These are phyloP conservation scores for Sporobolomyces roseus DNA, from an alignment of 768 basidiomycete species.

Conservation along the genomic window DNA sequence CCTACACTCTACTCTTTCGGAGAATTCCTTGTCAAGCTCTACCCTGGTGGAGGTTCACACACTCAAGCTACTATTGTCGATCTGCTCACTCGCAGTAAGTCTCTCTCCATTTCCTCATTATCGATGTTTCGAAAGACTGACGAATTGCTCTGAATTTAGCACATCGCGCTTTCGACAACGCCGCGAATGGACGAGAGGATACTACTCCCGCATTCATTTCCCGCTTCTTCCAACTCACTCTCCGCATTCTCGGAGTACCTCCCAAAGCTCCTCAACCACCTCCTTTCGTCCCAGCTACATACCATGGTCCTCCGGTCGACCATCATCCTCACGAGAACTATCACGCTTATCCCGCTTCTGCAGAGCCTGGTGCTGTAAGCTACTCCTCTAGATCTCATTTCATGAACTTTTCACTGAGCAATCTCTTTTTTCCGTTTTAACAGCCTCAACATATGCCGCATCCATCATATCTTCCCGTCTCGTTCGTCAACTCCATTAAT, in stretches of 20 bases:
- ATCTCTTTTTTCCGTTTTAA: too few relatives aligned
- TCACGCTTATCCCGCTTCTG: not conserved
- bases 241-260: slow-evolving; percentile 25
- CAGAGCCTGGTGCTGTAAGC: not conserved
- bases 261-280: not conserved
- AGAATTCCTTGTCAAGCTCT: slow-evolving; percentile 23
- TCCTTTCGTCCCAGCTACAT: not conserved
- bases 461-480: not conserved
- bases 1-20: slow-evolving; percentile 14
- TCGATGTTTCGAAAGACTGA: not conserved
- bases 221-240: slow-evolving; percentile 32
- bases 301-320: not conserved
- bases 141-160: not conserved
- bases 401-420: not conserved
- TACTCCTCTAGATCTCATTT: not conserved
- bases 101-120: not conserved
- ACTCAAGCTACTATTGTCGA: slow-evolving; percentile 17
- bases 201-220: slow-evolving; percentile 35
- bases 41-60: not conserved
- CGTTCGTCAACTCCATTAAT: slow-evolving; percentile 9
- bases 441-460: not conserved
- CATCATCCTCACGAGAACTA: not conserved
- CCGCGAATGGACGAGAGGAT: slow-evolving; percentile 12
- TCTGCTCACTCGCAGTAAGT: slow-evolving; percentile 18
- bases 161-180: slow-evolving; percentile 31